A percentile compares a stretch with the other conserved stretches of the same genome.
These are phyloP conservation scores for Tuber borchii DNA, from an alignment of 495 filamentous ascomycete genomes.

Conservation along the genomic window DNA sequence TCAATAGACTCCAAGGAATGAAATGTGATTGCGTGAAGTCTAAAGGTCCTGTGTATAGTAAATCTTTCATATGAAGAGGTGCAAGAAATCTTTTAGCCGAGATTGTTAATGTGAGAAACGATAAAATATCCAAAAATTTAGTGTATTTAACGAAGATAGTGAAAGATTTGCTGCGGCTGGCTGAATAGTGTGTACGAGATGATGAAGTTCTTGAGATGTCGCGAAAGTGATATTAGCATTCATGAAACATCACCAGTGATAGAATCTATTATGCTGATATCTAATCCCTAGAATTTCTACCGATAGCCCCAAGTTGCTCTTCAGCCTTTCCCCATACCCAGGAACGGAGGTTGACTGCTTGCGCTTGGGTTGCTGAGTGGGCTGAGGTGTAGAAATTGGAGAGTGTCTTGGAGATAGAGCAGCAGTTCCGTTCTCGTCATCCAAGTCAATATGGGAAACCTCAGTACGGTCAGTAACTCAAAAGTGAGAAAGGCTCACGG, in stretches of 20 bases:
- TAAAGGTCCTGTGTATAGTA: neutral
- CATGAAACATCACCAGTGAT: neutral
- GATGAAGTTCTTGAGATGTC: neutral
- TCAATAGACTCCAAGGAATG: conserved; percentile 4
- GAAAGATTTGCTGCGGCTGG: neutral
- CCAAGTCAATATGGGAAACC: neutral
- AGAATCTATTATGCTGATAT: no score
- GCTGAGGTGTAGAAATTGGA: no score
- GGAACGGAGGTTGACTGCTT: neutral
- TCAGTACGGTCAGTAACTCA: neutral
- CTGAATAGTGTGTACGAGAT: neutral
- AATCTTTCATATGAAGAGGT: neutral
- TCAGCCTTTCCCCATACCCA: neutral
- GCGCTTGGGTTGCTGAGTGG: neutral
- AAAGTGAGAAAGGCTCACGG: neutral
- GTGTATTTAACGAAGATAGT: neutral
- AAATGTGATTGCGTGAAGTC: neutral
- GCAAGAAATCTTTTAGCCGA: neutral
- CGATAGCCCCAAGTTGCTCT: neutral
- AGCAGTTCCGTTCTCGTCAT: neutral
- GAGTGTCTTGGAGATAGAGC: neutral
- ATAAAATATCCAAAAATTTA: neutral
- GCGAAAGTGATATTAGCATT: neutral
- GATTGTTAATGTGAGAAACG: neutral
- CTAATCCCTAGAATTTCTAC: neutral